A percentile compares a stretch with the other conserved stretches of the same genome.
Evolutionary conservation across 257 asterid species (phyloP).

Genomic region (Penstemon davidsonii): DNA sequence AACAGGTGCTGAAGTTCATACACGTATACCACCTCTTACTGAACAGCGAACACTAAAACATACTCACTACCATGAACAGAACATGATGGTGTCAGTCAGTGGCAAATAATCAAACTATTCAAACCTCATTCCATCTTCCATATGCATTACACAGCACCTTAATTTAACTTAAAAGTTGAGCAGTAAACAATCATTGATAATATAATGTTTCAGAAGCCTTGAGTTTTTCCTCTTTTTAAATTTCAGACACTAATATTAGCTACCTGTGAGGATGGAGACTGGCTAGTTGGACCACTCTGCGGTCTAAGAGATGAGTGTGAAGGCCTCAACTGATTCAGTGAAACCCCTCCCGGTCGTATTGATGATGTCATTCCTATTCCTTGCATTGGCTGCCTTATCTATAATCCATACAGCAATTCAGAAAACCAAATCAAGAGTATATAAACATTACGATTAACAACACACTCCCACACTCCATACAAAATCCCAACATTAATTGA

Average conservation of each 20-base stretch:
- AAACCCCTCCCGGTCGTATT: constrained; percentile 57
- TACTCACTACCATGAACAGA: not conserved
- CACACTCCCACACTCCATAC: not conserved
- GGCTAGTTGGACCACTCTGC: constrained; percentile 51
- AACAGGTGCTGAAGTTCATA: not conserved
- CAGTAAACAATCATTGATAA: not conserved
- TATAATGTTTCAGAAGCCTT: not conserved
- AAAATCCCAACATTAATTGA: not conserved
- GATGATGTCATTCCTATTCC: constrained; percentile 66
- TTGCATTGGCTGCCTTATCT: constrained; percentile 71
- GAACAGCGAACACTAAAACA: not conserved
- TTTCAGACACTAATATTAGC: constrained; percentile 24
- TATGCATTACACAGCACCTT: not conserved
- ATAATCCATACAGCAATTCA: constrained; percentile 11
- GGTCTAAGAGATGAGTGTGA: constrained; percentile 60
- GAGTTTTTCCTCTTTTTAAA: not conserved
- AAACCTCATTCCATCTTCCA: not conserved
- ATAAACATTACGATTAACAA: not conserved
- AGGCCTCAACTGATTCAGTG: constrained; percentile 65
- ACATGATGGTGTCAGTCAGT: not conserved
- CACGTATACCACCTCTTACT: not conserved
- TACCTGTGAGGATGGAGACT: constrained; percentile 67
- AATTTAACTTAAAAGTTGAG: not conserved
- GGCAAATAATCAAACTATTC: not conserved
- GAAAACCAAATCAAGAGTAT: not conserved